phyloP scores from a whole-genome alignment of 2,329 filamentous ascomycete species.

The Exserohilum turcica region DNA sequence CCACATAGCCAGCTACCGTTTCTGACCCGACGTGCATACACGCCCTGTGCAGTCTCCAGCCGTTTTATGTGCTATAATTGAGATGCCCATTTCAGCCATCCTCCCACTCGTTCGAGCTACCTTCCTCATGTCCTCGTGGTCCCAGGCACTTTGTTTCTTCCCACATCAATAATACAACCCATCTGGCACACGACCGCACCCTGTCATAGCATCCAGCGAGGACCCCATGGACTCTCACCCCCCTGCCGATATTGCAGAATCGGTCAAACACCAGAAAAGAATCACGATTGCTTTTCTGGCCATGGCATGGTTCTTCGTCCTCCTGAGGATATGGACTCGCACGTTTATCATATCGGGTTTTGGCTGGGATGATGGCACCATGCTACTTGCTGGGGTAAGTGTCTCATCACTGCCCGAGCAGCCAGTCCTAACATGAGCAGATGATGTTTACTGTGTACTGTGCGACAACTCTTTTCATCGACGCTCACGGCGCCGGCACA shows the following conservation, averaged over 20 bases:
- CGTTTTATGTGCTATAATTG: not conserved
- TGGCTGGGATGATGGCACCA: slow-evolving; percentile 52
- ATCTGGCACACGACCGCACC: too few relatives aligned
- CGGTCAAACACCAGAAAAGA: slow-evolving; percentile 28
- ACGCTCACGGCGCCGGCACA: slow-evolving; percentile 41
- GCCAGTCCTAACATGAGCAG: slow-evolving; percentile 22
- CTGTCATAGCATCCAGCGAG: slow-evolving; percentile 10
- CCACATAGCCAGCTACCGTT: not conserved
- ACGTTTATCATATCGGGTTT: slow-evolving; percentile 47
- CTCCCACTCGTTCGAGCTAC: not conserved
- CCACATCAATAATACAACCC: too few relatives aligned
- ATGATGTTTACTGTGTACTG: slow-evolving; percentile 44
- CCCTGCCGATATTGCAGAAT: slow-evolving; percentile 19
- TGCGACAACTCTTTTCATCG: slow-evolving; percentile 33
- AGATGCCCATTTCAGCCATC: not conserved
- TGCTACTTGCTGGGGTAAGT: slow-evolving; percentile 49
- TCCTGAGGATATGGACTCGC: slow-evolving; percentile 50
- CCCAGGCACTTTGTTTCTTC: not conserved
- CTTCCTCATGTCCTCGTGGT: not conserved
- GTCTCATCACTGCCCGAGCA: not conserved
- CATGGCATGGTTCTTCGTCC: slow-evolving; percentile 47
- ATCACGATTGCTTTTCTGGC: slow-evolving; percentile 45
- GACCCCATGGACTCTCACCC: slow-evolving; percentile 33
- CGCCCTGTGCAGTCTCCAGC: slow-evolving; percentile 12
- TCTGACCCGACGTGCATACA: slow-evolving; percentile 17